These are phyloP conservation scores for Exophiala sp. DNA, from an alignment of 2,329 filamentous ascomycete genomes.

Conservation along the genomic window DNA sequence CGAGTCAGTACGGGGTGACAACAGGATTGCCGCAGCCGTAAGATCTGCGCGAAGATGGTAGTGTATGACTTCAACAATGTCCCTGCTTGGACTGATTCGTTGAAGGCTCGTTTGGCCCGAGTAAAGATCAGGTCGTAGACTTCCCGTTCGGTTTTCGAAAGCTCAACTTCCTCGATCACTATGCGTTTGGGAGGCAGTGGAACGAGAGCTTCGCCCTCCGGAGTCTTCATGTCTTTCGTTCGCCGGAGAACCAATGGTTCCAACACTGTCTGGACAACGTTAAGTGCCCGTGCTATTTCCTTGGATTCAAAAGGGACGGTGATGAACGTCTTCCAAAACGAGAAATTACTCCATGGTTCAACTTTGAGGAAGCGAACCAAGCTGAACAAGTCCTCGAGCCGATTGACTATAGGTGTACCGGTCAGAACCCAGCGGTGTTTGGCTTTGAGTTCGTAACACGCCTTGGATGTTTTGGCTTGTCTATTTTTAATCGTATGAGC, in stretches of 20 bases:
- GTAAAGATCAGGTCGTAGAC: slow-evolving; percentile 89
- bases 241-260: slow-evolving; percentile 91
- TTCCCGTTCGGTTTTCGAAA: slow-evolving; percentile 76
- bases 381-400: slow-evolving; percentile 89
- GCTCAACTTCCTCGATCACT: slow-evolving; percentile 78
- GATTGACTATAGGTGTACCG: slow-evolving; percentile 93
- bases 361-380: slow-evolving; percentile 87
- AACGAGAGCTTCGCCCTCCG: slow-evolving; percentile 73
- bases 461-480: slow-evolving; percentile 86
- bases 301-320: slow-evolving; percentile 95
- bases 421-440: slow-evolving; percentile 89
- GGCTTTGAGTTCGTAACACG: slow-evolving; percentile 83
- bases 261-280: slow-evolving; percentile 93
- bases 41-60: slow-evolving; percentile 92
- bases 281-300: slow-evolving; percentile 84
- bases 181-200: slow-evolving; percentile 73
- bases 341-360: slow-evolving; percentile 98
- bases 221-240: slow-evolving; percentile 98
- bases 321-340: slow-evolving; percentile 98
- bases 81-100: slow-evolving; percentile 79
- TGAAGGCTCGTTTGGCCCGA: slow-evolving; percentile 75
- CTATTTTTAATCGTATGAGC: slow-evolving; percentile 88
- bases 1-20: slow-evolving; percentile 88
- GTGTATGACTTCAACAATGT: slow-evolving; percentile 94
- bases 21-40: slow-evolving; percentile 86